A percentile compares a stretch with the other conserved stretches of the same genome.
phyloP scores from a whole-genome alignment of 331 rosid species.

The Telfairia occidentalis region DNA sequence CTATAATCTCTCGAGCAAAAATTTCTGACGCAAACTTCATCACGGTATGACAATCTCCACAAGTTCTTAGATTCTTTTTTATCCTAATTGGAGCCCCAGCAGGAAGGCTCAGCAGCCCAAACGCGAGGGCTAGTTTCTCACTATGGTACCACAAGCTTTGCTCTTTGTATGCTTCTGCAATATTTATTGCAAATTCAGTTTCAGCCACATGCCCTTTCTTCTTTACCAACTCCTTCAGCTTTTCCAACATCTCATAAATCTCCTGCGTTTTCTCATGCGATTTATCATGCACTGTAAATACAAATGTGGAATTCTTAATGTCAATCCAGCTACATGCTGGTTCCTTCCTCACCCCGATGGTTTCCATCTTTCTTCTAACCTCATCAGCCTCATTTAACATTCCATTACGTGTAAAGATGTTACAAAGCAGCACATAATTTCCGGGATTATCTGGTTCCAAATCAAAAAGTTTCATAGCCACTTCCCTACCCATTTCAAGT shows the following conservation, averaged over 20 bases:
- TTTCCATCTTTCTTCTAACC: constrained; percentile 13
- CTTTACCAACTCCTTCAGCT: constrained; percentile 11
- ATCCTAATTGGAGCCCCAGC: constrained; percentile 39
- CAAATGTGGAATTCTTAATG: constrained; percentile 7
- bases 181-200: constrained; percentile 15
- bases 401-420: constrained; percentile 15
- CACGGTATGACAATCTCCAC: constrained; percentile 40
- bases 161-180: constrained; percentile 33
- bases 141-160: constrained; percentile 44
- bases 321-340: constrained; percentile 19
- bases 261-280: constrained; percentile 14
- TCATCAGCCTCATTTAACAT: constrained; percentile 12
- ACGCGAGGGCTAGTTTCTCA: constrained; percentile 48
- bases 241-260: constrained; percentile 9
- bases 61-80: constrained; percentile 45
- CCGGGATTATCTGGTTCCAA: constrained; percentile 19
- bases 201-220: constrained; percentile 12
- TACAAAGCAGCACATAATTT: constrained; percentile 15
- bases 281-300: constrained; percentile 12
- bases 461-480: constrained; percentile 9
- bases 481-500: constrained; percentile 18
- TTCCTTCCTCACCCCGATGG: constrained; percentile 12
- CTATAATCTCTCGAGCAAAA: constrained; percentile 41
- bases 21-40: constrained; percentile 42
- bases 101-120: constrained; percentile 50